Evolutionary conservation across 2,329 filamentous ascomycete genomes (phyloP).

Genomic region (Exophiala xenobiotica): DNA sequence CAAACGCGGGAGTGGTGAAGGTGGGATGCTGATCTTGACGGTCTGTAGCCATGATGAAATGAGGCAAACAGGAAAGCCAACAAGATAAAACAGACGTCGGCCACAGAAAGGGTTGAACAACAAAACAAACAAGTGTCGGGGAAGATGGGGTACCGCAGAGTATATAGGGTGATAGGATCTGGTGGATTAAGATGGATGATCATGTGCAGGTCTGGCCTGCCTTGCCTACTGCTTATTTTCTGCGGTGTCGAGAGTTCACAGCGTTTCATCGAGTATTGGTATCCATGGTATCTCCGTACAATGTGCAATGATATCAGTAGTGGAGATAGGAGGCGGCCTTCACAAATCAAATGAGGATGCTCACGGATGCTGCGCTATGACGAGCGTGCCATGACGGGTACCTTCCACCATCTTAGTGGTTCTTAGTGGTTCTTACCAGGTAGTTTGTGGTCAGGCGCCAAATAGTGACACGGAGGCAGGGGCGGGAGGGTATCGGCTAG

Average conservation of each 20-base stretch:
- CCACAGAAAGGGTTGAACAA: not conserved
- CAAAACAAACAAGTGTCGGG: not conserved
- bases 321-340: too few relatives aligned
- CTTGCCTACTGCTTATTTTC: too few relatives aligned
- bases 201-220: too few relatives aligned
- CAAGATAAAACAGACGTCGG: too few relatives aligned
- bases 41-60: constrained; percentile 4
- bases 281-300: not conserved
- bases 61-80: not conserved
- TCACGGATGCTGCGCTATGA: constrained; percentile 1
- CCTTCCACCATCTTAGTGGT: too few relatives aligned
- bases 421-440: too few relatives aligned
- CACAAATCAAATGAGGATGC: too few relatives aligned
- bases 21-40: constrained; percentile 1
- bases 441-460: too few relatives aligned
- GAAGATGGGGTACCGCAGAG: not conserved
- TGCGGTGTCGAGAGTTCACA: not conserved
- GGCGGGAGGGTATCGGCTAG: too few relatives aligned
- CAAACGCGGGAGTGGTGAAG: not conserved
- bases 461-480: too few relatives aligned
- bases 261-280: not conserved
- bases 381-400: not conserved
- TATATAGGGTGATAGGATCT: not conserved
- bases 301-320: constrained; percentile 21
- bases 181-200: too few relatives aligned